phyloP scores from a whole-genome alignment of 176 grass and related monocot species.

The Chloris gayana region DNA sequence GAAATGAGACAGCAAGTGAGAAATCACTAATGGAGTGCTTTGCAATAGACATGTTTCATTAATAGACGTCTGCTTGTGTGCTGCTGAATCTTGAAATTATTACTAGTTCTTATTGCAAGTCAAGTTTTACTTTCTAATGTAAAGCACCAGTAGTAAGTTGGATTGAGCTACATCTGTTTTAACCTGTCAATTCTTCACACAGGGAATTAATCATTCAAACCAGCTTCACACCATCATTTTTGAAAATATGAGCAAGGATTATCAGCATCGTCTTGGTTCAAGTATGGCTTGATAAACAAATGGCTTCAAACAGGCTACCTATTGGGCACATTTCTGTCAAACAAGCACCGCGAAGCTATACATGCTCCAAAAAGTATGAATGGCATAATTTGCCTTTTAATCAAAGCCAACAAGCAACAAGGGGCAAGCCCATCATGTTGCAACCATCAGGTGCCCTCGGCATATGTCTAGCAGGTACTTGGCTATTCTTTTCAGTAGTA shows the following conservation, averaged over 20 bases:
- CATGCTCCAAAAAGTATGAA: conserved; percentile 29
- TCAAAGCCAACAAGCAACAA: conserved; percentile 29
- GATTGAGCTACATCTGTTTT: background rate
- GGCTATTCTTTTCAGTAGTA: background rate
- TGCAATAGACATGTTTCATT: background rate
- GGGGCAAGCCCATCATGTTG: conserved; percentile 16
- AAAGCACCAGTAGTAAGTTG: background rate
- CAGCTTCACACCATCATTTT: background rate
- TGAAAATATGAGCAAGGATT: conserved; percentile 1
- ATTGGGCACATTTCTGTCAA: background rate
- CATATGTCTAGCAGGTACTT: conserved; percentile 21
- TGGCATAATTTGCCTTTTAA: conserved; percentile 36
- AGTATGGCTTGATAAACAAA: conserved; percentile 6
- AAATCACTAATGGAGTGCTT: too few relatives aligned
- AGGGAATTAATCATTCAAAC: too few relatives aligned
- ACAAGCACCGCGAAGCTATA: conserved; percentile 28
- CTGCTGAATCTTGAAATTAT: background rate
- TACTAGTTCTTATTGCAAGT: conserved; percentile 4
- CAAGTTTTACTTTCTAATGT: background rate
- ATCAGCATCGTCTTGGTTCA: background rate
- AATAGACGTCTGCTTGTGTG: conserved; percentile 13
- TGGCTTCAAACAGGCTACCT: conserved; percentile 31
- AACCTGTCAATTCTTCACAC: background rate
- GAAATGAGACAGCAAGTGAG: too few relatives aligned
- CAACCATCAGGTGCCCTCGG: conserved; percentile 2